Evolutionary conservation across 768 basidiomycete species (phyloP).

Genomic region (Zangia roseola): DNA sequence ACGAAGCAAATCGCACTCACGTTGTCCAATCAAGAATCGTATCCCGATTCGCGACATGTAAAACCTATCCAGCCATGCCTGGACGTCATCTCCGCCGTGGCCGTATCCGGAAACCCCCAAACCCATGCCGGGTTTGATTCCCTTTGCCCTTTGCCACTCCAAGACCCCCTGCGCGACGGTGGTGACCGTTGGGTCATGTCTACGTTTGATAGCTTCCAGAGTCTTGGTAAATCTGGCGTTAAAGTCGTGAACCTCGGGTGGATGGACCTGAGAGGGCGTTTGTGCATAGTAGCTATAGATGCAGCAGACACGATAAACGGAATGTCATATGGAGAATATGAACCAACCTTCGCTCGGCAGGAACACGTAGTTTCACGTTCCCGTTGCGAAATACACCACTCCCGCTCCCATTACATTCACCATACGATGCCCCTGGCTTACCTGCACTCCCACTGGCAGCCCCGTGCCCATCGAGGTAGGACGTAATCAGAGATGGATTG

Average conservation of each 20-base stretch:
- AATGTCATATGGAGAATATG: background rate
- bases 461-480: conserved; percentile 33
- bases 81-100: conserved; percentile 82
- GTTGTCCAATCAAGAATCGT: conserved; percentile 95
- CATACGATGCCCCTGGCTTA: background rate
- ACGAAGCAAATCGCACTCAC: conserved; percentile 43
- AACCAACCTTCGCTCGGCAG: conserved; percentile 75
- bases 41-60: conserved; percentile 96
- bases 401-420: conserved; percentile 31
- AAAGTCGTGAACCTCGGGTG: conserved; percentile 92
- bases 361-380: conserved; percentile 70
- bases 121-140: conserved; percentile 29
- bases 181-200: conserved; percentile 97
- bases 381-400: conserved; percentile 44
- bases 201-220: conserved; percentile 84
- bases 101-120: conserved; percentile 36
- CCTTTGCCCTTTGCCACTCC: conserved; percentile 82
- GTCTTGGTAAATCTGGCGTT: conserved; percentile 87
- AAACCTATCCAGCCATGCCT: conserved; percentile 95
- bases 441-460: conserved; percentile 14
- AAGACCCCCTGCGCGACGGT: conserved; percentile 95
- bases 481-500: conserved; percentile 65
- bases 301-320: conserved; percentile 1
- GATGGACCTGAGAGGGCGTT: conserved; percentile 69
- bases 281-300: conserved; percentile 79